A percentile compares a stretch with the other conserved stretches of the same genome.
Conservation (phyloP, 2,329 filamentous ascomycete genomes). For the Alternaria solani region DNA sequence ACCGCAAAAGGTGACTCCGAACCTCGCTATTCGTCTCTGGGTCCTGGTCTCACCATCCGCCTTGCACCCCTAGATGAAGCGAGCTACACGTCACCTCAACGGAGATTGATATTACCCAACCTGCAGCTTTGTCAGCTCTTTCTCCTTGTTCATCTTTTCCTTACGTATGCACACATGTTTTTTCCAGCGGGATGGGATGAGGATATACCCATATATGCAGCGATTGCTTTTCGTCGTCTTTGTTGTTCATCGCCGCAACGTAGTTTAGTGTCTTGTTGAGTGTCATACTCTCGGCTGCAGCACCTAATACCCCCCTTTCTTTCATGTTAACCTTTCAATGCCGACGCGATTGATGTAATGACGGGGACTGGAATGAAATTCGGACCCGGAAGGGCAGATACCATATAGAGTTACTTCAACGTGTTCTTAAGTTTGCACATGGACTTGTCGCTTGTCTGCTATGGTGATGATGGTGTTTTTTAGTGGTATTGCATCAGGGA, state of each 20-base stretch:
- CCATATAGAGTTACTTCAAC: slow-evolving; percentile 11
- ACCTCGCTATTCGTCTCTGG: slow-evolving; percentile 34
- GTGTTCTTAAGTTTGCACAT: slow-evolving; percentile 1
- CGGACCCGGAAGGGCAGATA: slow-evolving; percentile 7
- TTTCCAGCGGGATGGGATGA: slow-evolving; percentile 31
- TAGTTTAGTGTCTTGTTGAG: slow-evolving; percentile 10
- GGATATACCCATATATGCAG: slow-evolving; percentile 28
- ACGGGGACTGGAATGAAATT: slow-evolving; percentile 4
- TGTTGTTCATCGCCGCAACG: neutral
- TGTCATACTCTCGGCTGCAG: slow-evolving; percentile 4
- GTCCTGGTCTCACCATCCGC: slow-evolving; percentile 1
- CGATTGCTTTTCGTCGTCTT: slow-evolving; percentile 11
- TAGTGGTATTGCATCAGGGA: neutral
- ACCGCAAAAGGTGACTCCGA: slow-evolving; percentile 52
- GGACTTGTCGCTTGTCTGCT: neutral
- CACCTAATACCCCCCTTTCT: slow-evolving; percentile 12
- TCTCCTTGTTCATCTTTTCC: slow-evolving; percentile 15
- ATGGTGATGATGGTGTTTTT: neutral
- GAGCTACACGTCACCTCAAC: slow-evolving; percentile 50
- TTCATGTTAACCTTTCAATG: slow-evolving; percentile 7
- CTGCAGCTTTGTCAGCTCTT: neutral
- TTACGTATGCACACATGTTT: slow-evolving; percentile 26
- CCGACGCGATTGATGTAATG: slow-evolving; percentile 18
- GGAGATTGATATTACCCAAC: slow-evolving; percentile 22
- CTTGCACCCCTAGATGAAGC: slow-evolving; percentile 23